Conservation (phyloP, 257 asterid species). For the Penstemon davidsonii region DNA sequence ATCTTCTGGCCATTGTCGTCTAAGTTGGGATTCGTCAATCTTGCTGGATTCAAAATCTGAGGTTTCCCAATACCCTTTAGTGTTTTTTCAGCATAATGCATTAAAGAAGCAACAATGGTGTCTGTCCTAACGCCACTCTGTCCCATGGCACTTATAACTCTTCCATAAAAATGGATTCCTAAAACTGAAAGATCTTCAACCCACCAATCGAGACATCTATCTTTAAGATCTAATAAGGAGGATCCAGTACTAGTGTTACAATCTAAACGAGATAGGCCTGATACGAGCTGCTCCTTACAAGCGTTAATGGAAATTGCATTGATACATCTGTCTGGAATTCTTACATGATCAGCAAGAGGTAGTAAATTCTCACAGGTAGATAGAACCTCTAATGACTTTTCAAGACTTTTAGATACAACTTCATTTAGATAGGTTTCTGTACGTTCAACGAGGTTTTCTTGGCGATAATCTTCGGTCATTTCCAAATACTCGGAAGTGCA, state of each 20-base stretch:
- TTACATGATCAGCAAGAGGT: conserved; percentile 67
- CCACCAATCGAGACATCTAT: conserved; percentile 54
- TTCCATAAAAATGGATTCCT: conserved; percentile 45
- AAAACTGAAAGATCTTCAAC: conserved; percentile 52
- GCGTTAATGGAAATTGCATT: conserved; percentile 75
- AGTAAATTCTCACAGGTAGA: conserved; percentile 83
- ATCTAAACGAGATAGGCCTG: conserved; percentile 53
- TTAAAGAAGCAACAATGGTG: conserved; percentile 50
- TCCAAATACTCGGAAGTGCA: conserved; percentile 85
- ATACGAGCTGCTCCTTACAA: conserved; percentile 46
- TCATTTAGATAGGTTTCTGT: conserved; percentile 63
- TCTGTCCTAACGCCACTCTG: conserved; percentile 48
- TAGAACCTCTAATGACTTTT: conserved; percentile 76
- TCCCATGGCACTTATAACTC: conserved; percentile 51
- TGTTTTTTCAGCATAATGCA: conserved; percentile 57
- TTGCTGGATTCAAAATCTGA: conserved; percentile 51
- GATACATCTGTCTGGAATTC: conserved; percentile 74
- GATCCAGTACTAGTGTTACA: conserved; percentile 58
- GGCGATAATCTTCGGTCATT: conserved; percentile 84
- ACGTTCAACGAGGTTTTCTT: conserved; percentile 65
- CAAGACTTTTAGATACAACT: conserved; percentile 61
- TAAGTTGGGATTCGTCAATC: too few relatives aligned
- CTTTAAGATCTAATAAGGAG: conserved; percentile 26
- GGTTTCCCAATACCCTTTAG: conserved; percentile 58
- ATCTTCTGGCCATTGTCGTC: too few relatives aligned